Conservation (phyloP, 2,329 filamentous ascomycete genomes). For the Pseudogymnoascus sp. region DNA sequence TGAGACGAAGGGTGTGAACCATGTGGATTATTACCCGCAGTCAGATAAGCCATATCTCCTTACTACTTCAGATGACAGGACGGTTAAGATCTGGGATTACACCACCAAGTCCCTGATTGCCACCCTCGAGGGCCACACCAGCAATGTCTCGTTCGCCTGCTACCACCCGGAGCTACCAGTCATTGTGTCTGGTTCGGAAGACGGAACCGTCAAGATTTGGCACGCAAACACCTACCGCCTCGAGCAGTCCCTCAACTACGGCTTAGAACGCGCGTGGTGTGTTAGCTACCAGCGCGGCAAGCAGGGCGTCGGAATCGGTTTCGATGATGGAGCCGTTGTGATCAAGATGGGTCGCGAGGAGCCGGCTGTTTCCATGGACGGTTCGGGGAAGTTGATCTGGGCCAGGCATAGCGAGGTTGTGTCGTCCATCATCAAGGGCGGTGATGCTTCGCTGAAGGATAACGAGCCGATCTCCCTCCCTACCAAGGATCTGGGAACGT, state of each 20-base stretch:
- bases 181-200: slow-evolving; percentile 95
- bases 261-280: slow-evolving; percentile 94
- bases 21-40: slow-evolving; percentile 81
- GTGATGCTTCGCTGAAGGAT: slow-evolving; percentile 77
- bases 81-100: slow-evolving; percentile 98
- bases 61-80: slow-evolving; percentile 92
- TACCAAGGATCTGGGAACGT: slow-evolving; percentile 90
- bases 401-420: slow-evolving; percentile 92
- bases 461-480: slow-evolving; percentile 77
- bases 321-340: slow-evolving; percentile 94
- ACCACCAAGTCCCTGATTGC: slow-evolving; percentile 96
- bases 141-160: slow-evolving; percentile 95
- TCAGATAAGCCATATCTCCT: slow-evolving; percentile 78
- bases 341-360: slow-evolving; percentile 97
- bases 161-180: slow-evolving; percentile 96
- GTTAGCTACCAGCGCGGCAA: slow-evolving; percentile 90
- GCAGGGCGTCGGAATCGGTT: slow-evolving; percentile 91
- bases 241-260: slow-evolving; percentile 93
- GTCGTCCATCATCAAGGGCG: slow-evolving; percentile 89
- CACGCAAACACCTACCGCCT: slow-evolving; percentile 95
- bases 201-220: slow-evolving; percentile 97
- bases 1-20: slow-evolving; percentile 95
- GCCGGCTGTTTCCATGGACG: slow-evolving; percentile 95
- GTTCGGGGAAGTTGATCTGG: slow-evolving; percentile 92
- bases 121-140: slow-evolving; percentile 91